These are phyloP conservation scores for Candida tetrigidarum DNA, from an alignment of 1,139 yeast genomes.

Conservation along the genomic window DNA sequence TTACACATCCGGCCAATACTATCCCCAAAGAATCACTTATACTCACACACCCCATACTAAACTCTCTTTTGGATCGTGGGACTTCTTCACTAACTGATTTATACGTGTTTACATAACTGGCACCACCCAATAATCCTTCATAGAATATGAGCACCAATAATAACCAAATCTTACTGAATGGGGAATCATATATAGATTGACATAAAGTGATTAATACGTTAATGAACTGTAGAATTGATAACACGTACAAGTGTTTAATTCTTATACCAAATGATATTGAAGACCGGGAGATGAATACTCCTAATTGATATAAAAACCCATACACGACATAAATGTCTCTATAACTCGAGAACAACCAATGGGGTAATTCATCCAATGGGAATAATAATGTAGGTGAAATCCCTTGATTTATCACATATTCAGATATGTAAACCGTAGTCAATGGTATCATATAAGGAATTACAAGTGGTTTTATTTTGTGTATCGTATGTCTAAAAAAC, in stretches of 20 bases:
- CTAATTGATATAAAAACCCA: slow-evolving; percentile 90
- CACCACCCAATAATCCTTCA: slow-evolving; percentile 91
- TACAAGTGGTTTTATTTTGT: slow-evolving; percentile 53
- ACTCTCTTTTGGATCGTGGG: slow-evolving; percentile 64
- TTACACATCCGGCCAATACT: slow-evolving; percentile 76
- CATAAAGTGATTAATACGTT: slow-evolving; percentile 61
- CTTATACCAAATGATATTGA: slow-evolving; percentile 70
- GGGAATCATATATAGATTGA: slow-evolving; percentile 69
- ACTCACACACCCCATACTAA: slow-evolving; percentile 92
- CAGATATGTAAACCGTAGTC: slow-evolving; percentile 80
- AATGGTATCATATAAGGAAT: slow-evolving; percentile 83
- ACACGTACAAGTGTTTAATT: slow-evolving; percentile 57
- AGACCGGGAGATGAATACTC: slow-evolving; percentile 90
- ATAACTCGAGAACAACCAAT: slow-evolving; percentile 58
- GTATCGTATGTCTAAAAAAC: slow-evolving; percentile 36
- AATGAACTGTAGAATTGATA: slow-evolving; percentile 68
- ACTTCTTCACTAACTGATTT: slow-evolving; percentile 72
- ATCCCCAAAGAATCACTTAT: slow-evolving; percentile 91
- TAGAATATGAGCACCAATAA: slow-evolving; percentile 69
- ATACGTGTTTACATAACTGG: slow-evolving; percentile 88
- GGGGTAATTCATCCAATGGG: slow-evolving; percentile 69
- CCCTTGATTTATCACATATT: slow-evolving; percentile 90
- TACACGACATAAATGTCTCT: slow-evolving; percentile 92
- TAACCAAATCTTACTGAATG: slow-evolving; percentile 59
- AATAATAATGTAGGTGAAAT: slow-evolving; percentile 85